Base-by-base conservation (phyloP, 1,284 basidiomycete genomes). In the Pseudozyma sp. region DNA sequence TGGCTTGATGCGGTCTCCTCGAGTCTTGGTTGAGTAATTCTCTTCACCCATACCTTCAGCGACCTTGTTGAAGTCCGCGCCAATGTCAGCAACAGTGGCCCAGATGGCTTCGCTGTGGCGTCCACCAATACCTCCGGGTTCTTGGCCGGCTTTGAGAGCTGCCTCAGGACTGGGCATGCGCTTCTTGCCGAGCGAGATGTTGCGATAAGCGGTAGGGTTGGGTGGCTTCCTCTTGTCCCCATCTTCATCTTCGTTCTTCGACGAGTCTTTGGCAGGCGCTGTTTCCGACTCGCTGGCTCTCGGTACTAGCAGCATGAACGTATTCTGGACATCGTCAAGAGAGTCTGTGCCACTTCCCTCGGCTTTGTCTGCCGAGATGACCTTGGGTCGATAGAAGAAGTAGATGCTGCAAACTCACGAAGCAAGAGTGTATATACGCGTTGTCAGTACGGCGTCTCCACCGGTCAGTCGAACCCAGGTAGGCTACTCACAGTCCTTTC, bases 341-440 rank as follows among this genome's bases (percentile, higher is more conserved):
- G 61, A 72, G 18, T 68, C 52, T 13, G 66, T 66, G 36, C 52
- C 45, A 31, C 45, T 59, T 16, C 44, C 50, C 16, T 76, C 69
- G 31, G 70, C 76, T n/a, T 65, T 57, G 49, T 76, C 59, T 12
- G 65, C 73, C 14, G 69, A 45, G 12, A 51, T 42, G 3, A 79
- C 78, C 54, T 78, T 79, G 45, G 78, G 78, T 16, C 78, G 64
- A 35, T 79, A 79, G 67, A 78, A 76, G 52, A 72, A 79, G 53
- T 72, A 78, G 50, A 79, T 54, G 44, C 70, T 72, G 58, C 19
- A 39, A 31, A 31, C 3, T 14, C 16, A 36, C 11, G 21, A 34
- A n/a, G 6, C 2, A 6, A 25, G 19, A 14, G 25, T 39, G 35
- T 35, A 9, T n/a, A 36, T 16, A 34, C 16, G 11, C 14, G 13